phyloP scores from a whole-genome alignment of 2,329 filamentous ascomycete genomes.

The Clonostachys solani region DNA sequence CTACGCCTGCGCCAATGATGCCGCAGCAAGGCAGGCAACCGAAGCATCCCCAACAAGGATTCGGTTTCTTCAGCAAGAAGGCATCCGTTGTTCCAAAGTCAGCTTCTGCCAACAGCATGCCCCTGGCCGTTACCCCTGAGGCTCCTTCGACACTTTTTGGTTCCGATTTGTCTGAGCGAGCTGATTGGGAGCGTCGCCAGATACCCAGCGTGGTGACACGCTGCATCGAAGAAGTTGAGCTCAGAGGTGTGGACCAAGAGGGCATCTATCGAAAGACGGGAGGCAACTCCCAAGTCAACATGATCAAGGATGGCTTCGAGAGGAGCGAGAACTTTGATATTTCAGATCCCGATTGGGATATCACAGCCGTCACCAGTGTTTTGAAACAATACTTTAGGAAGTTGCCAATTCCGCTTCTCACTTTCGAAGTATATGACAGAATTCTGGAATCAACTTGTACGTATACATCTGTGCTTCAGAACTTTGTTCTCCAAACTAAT shows the following conservation, averaged over 20 bases:
- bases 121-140: constrained; percentile 36
- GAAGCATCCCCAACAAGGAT: constrained; percentile 49
- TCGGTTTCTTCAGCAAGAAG: constrained; percentile 67
- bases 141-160: constrained; percentile 70
- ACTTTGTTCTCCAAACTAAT: constrained; percentile 10
- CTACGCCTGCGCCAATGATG: constrained; percentile 10
- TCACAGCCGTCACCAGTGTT: constrained; percentile 91
- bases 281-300: constrained; percentile 84
- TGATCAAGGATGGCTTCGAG: constrained; percentile 89
- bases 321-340: constrained; percentile 84
- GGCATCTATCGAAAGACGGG: constrained; percentile 98
- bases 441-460: constrained; percentile 77
- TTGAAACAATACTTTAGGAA: constrained; percentile 98
- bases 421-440: constrained; percentile 86
- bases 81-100: constrained; percentile 44
- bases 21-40: constrained; percentile 14
- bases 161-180: constrained; percentile 79
- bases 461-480: constrained; percentile 18
- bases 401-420: constrained; percentile 82
- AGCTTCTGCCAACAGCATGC: constrained; percentile 35
- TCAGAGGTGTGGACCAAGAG: constrained; percentile 94
- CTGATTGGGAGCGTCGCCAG: constrained; percentile 82
- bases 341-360: constrained; percentile 88
- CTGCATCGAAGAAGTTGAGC: constrained; percentile 94
- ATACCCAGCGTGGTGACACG: constrained; percentile 88